Evolutionary conservation across 1,139 yeast genomes (phyloP).

Genomic region (Geotrichum candidum): DNA sequence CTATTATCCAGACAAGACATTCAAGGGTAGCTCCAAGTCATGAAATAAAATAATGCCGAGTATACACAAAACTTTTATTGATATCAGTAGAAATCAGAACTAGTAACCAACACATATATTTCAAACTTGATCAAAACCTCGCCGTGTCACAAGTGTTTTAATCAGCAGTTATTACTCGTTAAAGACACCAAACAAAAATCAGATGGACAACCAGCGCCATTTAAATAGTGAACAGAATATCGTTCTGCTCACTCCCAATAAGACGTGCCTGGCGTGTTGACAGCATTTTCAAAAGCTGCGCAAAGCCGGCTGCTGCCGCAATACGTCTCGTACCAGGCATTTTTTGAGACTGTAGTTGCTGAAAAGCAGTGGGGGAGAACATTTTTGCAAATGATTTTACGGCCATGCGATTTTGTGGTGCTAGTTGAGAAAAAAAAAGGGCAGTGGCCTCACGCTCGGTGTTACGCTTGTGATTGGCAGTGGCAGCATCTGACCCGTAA

Average conservation of each 20-base stretch:
- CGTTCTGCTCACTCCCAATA: neutral
- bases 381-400: neutral
- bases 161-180: neutral
- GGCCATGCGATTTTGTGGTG: neutral
- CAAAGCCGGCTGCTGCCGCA: conserved; percentile 7
- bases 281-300: conserved; percentile 1
- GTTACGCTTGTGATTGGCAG: neutral
- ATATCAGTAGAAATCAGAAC: too few species aligned
- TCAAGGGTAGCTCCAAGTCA: too few species aligned
- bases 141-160: neutral
- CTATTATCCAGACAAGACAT: too few species aligned
- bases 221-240: neutral
- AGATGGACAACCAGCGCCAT: neutral
- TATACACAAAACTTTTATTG: too few species aligned
- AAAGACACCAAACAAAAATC: neutral
- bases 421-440: neutral
- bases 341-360: neutral
- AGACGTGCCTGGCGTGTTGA: neutral
- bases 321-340: neutral
- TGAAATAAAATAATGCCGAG: too few species aligned
- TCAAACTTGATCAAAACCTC: neutral
- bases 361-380: neutral
- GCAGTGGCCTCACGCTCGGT: neutral
- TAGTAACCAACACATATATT: too few species aligned
- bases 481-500: neutral